Evolutionary conservation across 1,139 yeast species (phyloP).

Genomic region (Taphrina communis): DNA sequence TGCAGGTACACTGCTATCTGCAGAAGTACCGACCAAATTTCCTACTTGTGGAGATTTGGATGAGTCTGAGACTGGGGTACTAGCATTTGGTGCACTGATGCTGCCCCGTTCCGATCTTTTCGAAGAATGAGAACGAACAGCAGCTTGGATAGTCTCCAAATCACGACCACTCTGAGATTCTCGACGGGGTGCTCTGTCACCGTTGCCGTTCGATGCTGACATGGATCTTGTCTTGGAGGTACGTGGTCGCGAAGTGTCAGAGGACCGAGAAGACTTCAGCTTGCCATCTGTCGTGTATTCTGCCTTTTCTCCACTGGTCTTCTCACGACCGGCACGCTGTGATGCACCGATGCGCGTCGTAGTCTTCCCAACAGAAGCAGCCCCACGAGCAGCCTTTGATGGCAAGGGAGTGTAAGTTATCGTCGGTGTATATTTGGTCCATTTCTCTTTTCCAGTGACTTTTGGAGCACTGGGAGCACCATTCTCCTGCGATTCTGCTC

Average conservation of each 20-base stretch:
- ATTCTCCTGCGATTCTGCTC: not conserved
- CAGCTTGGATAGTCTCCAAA: not conserved
- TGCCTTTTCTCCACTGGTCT: not conserved
- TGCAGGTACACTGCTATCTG: not conserved
- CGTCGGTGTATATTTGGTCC: constrained; percentile 42
- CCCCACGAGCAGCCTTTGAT: constrained; percentile 27
- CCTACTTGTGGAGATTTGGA: constrained; percentile 25
- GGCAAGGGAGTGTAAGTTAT: constrained; percentile 38
- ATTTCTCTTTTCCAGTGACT: constrained; percentile 40
- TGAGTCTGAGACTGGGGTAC: constrained; percentile 26
- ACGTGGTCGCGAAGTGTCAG: constrained; percentile 24
- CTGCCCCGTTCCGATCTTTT: constrained; percentile 26
- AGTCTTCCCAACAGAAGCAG: constrained; percentile 10
- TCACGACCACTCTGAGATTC: constrained; percentile 7
- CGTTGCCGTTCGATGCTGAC: constrained; percentile 9
- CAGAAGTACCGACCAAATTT: not conserved
- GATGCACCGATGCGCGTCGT: constrained; percentile 1
- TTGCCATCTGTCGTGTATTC: constrained; percentile 10
- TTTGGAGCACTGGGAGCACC: constrained; percentile 30
- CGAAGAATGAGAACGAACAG: constrained; percentile 7
- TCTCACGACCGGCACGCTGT: constrained; percentile 16
- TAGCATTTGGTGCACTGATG: constrained; percentile 23
- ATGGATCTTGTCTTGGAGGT: constrained; percentile 8
- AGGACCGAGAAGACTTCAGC: constrained; percentile 9
- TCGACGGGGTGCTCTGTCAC: constrained; percentile 12